A percentile compares a stretch with the other conserved stretches of the same genome.
Evolutionary conservation across 2,329 filamentous ascomycete species (phyloP).

Genomic region (Pseudogymnoascus sp.): DNA sequence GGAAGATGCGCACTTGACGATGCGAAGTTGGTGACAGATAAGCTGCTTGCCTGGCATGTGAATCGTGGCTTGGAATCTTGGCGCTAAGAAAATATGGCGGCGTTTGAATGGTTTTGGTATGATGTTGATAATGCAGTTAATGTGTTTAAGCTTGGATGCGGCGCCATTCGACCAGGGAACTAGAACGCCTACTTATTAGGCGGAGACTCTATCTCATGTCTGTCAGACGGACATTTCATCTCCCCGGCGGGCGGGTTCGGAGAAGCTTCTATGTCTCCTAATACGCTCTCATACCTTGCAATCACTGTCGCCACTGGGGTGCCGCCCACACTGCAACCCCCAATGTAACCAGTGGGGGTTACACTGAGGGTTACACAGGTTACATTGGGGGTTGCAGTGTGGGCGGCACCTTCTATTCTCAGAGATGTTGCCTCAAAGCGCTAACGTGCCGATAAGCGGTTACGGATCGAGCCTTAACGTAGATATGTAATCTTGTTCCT

Average conservation of each 20-base stretch:
- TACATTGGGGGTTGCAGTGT: not conserved
- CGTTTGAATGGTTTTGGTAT: not conserved
- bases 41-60: not conserved
- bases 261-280: not conserved
- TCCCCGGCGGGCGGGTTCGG: not conserved
- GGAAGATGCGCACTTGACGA: not conserved
- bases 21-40: not conserved
- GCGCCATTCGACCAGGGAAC: not conserved
- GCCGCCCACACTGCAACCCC: not conserved
- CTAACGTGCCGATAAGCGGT: not conserved
- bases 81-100: not conserved
- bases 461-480: not conserved
- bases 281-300: not conserved
- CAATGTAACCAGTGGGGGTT: too few species aligned
- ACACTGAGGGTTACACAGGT: too few species aligned
- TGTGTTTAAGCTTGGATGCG: not conserved
- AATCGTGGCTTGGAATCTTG: not conserved
- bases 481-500: not conserved
- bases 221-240: not conserved
- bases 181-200: not conserved
- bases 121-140: not conserved
- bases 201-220: not conserved
- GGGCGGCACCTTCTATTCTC: not conserved
- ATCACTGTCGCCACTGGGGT: not conserved
- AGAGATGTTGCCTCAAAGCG: not conserved